A percentile compares a stretch with the other conserved stretches of the same genome.
These are phyloP conservation scores for Didymella pomorum DNA, from an alignment of 2,329 filamentous ascomycete genomes.

Conservation along the genomic window DNA sequence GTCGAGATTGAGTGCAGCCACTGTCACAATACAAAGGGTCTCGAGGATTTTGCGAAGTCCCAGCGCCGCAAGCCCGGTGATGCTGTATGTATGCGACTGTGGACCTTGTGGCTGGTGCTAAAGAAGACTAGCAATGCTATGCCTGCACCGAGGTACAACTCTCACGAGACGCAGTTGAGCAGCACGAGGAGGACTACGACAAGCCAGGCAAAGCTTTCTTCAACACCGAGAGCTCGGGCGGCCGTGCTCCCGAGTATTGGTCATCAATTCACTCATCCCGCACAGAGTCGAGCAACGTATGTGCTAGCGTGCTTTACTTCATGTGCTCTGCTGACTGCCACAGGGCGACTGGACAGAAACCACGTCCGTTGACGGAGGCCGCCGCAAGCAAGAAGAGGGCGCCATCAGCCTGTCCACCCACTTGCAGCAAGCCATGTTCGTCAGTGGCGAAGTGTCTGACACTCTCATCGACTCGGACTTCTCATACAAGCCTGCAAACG, in stretches of 20 bases:
- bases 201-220: slow-evolving; percentile 32
- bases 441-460: slow-evolving; percentile 18
- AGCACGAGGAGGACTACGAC: slow-evolving; percentile 44
- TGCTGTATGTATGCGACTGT: slow-evolving; percentile 51
- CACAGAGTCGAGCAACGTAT: slow-evolving; percentile 33
- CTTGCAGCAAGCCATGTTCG: slow-evolving; percentile 29
- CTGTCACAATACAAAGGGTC: slow-evolving; percentile 57
- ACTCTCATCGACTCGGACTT: slow-evolving; percentile 36
- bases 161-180: slow-evolving; percentile 27
- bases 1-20: slow-evolving; percentile 59
- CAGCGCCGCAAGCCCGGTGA: slow-evolving; percentile 57
- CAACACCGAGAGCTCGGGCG: slow-evolving; percentile 24
- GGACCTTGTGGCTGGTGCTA: slow-evolving; percentile 4
- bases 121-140: slow-evolving; percentile 39
- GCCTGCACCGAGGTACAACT: slow-evolving; percentile 42
- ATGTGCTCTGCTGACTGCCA: slow-evolving; percentile 18
- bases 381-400: slow-evolving; percentile 22
- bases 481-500: slow-evolving; percentile 11
- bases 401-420: slow-evolving; percentile 29
- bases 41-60: slow-evolving; percentile 60
- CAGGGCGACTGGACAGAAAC: slow-evolving; percentile 27
- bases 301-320: background rate
- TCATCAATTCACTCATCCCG: background rate
- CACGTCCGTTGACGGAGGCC: slow-evolving; percentile 15
- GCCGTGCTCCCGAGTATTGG: slow-evolving; percentile 36